Base-by-base conservation (phyloP, 2,329 filamentous ascomycete genomes). In the Myriosclerotinia curreyana region DNA sequence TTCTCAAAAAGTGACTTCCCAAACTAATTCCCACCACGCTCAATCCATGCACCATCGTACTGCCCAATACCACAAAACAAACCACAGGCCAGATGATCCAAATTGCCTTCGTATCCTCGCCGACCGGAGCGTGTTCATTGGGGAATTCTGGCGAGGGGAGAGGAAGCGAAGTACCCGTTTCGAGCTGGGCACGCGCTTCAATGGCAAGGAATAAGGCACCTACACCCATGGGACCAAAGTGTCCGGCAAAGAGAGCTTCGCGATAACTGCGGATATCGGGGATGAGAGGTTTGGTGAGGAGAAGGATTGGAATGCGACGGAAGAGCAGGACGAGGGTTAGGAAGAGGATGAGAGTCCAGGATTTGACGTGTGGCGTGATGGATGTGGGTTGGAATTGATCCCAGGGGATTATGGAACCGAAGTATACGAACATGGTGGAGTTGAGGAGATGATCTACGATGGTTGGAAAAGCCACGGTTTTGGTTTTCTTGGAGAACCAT, bases 151-250 rank as follows among this genome's bases (percentile, higher is more conserved):
- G 80, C 60, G 78, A 72, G 1, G 78, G 75, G 12, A 80, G 69
- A 2, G 81, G 81, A 1, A 77, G 68, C 5, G 78, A 79, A 0
- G 76, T 77, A 12, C 77, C 79, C 0, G 77, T 83, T 68, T 84
- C 82, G 0, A 85, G 75, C 64, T 82, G 76, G 0, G 79, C 81
- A 31, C 81, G 74, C 0, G 81, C 80, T 75, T 85, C 82, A 53
- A 85, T 82, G 1, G 82, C 81, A 0, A 85, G 77, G 73, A 85
- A 85, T 8, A 85, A 72, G 0, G 80, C 82, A 2, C 82, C 82
- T 1, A 85, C 77, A 22, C 83, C 83, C 78, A 85, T 84, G 11
- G 82, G 82, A 0, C 82, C 82, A 64, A 85, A 85, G 69, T 85
- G 82, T 0, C 82, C 82, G 51, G 77, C 78, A 71, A 85, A 85